These are phyloP conservation scores for Neltuma alba DNA, from an alignment of 306 rosid species.

Conservation along the genomic window DNA sequence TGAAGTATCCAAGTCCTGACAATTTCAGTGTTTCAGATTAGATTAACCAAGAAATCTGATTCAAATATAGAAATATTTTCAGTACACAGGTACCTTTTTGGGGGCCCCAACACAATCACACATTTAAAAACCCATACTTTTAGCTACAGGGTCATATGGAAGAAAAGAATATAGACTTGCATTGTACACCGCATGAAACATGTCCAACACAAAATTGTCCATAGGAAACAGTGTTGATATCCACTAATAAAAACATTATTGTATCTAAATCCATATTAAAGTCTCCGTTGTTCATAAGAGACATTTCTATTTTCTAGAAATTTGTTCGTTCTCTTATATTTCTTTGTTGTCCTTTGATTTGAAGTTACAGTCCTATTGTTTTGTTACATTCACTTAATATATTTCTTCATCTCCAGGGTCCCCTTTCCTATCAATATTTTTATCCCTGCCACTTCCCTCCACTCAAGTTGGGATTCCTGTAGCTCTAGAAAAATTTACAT, in stretches of 20 bases:
- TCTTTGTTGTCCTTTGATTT: neutral
- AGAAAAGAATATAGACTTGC: neutral
- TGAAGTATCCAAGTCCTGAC: conserved; percentile 63
- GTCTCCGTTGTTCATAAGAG: neutral
- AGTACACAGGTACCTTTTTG: neutral
- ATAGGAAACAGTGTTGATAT: neutral
- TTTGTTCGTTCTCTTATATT: neutral
- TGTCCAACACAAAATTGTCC: conserved; percentile 2
- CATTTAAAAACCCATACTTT: neutral
- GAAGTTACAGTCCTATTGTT: neutral
- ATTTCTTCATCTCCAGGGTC: neutral
- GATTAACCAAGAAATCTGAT: conserved; percentile 25
- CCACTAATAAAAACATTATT: conserved; percentile 4
- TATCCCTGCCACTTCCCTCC: neutral
- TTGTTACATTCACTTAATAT: neutral
- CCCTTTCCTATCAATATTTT: neutral
- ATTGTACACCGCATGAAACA: neutral
- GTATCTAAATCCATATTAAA: neutral
- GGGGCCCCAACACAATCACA: conserved; percentile 10
- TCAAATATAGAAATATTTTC: conserved; percentile 8
- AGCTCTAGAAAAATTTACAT: neutral
- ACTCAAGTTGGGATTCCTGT: neutral
- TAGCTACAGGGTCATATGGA: neutral
- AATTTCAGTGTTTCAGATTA: conserved; percentile 43
- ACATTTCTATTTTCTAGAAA: neutral